A percentile compares a stretch with the other conserved stretches of the same genome.
phyloP scores from a whole-genome alignment of 2,329 filamentous ascomycete species.

The Talaromyces rugulosus region DNA sequence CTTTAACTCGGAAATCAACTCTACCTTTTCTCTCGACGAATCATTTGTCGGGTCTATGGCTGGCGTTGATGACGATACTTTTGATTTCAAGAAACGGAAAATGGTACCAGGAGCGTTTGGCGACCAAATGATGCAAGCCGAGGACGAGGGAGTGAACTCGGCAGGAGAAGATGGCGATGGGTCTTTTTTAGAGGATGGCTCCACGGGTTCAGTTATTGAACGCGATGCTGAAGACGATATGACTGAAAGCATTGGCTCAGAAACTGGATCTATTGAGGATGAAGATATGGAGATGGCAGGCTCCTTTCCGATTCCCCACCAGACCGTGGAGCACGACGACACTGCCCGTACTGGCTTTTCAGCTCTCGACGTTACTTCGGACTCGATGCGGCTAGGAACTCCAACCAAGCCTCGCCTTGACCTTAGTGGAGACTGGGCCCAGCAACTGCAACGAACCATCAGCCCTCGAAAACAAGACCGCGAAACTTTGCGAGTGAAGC shows the following conservation, averaged over 20 bases:
- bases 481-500: constrained; percentile 63
- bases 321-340: constrained; percentile 69
- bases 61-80: constrained; percentile 52
- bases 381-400: constrained; percentile 37
- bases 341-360: constrained; percentile 44
- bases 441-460: constrained; percentile 89
- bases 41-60: constrained; percentile 36
- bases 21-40: constrained; percentile 38
- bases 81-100: constrained; percentile 52
- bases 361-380: constrained; percentile 44
- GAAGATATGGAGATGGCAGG: constrained; percentile 80
- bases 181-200: constrained; percentile 94
- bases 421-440: constrained; percentile 81
- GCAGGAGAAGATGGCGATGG: constrained; percentile 42
- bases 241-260: constrained; percentile 55
- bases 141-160: constrained; percentile 44
- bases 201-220: constrained; percentile 71
- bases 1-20: constrained; percentile 33
- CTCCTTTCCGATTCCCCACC: constrained; percentile 69
- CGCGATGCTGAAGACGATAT: constrained; percentile 57
- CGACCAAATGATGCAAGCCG: constrained; percentile 47
- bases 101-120: constrained; percentile 79
- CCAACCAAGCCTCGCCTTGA: constrained; percentile 51
- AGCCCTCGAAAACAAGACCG: constrained; percentile 92
- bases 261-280: constrained; percentile 59